Evolutionary conservation across 768 basidiomycete species (phyloP).

Genomic region (Russula virescens): DNA sequence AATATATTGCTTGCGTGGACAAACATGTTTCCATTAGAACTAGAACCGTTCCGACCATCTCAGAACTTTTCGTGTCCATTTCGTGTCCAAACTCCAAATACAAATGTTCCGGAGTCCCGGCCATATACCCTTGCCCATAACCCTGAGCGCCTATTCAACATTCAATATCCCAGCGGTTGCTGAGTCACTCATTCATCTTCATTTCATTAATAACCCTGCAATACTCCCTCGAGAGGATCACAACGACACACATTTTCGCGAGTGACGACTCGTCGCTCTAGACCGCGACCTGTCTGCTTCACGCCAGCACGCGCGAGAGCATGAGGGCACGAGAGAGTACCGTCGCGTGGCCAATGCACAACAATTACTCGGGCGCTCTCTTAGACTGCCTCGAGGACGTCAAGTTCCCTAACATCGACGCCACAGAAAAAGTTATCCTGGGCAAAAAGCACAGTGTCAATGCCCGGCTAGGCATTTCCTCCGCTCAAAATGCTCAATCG

Average conservation of each 20-base stretch:
- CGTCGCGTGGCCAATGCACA: not conserved
- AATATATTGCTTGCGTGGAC: not conserved
- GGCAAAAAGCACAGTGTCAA: conserved; percentile 2
- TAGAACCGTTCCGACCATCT: conserved; percentile 5
- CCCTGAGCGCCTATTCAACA: conserved; percentile 21
- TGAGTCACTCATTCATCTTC: not conserved
- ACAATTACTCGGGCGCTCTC: conserved; percentile 2
- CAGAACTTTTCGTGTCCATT: not conserved
- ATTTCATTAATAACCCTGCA: not conserved
- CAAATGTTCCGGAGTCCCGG: conserved; percentile 1
- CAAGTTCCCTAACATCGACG: conserved; percentile 8
- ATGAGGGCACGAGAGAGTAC: not conserved
- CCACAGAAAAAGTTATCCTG: conserved; percentile 8
- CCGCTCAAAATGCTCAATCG: conserved; percentile 12
- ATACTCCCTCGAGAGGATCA: not conserved
- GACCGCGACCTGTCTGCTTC: not conserved
- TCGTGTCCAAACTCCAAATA: not conserved
- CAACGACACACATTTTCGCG: not conserved
- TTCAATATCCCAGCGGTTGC: not conserved
- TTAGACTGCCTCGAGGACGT: conserved; percentile 11
- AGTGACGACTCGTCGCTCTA: not conserved
- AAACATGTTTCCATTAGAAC: conserved; percentile 2
- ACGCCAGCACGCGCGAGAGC: too few species aligned
- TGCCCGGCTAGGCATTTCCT: conserved; percentile 4
- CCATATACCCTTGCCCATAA: conserved; percentile 16